Conservation (phyloP, 306 rosid species). For the Inga leiocalycina region DNA sequence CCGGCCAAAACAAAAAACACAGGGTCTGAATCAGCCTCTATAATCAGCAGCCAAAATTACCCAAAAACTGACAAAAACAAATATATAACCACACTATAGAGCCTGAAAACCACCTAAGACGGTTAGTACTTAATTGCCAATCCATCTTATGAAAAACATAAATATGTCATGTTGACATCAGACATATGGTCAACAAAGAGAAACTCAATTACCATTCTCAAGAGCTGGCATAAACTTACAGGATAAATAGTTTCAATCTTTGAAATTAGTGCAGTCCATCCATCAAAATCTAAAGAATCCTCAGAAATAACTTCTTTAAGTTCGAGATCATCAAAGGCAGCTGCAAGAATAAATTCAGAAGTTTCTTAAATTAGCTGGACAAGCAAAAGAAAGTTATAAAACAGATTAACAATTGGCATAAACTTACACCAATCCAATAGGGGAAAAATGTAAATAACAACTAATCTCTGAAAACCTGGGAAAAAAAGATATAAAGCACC, state of each 20-base stretch:
- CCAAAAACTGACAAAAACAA: not conserved
- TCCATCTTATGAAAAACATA: not conserved
- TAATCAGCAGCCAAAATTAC: not conserved
- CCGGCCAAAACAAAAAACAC: not conserved
- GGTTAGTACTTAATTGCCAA: not conserved
- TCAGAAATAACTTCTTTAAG: constrained; percentile 46
- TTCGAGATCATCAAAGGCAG: constrained; percentile 43
- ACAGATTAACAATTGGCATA: not conserved
- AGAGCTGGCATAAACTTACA: constrained; percentile 49
- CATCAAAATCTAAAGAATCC: constrained; percentile 60
- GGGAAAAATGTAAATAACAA: not conserved
- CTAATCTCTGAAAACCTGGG: constrained; percentile 7
- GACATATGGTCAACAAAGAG: not conserved
- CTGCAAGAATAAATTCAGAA: constrained; percentile 46
- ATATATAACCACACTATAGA: not conserved
- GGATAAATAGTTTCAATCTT: constrained; percentile 56
- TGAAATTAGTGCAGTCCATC: constrained; percentile 68
- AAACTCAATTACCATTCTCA: constrained; percentile 17
- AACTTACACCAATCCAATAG: not conserved
- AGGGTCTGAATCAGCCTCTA: not conserved
- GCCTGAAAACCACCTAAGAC: not conserved
- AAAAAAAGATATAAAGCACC: not conserved
- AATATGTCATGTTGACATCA: constrained; percentile 6
- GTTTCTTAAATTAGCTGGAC: constrained; percentile 22
- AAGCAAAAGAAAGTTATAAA: constrained; percentile 9